A percentile compares a stretch with the other conserved stretches of the same genome.
Evolutionary conservation across 176 grass and related monocot species (phyloP).

Genomic region (Oryza punctata): DNA sequence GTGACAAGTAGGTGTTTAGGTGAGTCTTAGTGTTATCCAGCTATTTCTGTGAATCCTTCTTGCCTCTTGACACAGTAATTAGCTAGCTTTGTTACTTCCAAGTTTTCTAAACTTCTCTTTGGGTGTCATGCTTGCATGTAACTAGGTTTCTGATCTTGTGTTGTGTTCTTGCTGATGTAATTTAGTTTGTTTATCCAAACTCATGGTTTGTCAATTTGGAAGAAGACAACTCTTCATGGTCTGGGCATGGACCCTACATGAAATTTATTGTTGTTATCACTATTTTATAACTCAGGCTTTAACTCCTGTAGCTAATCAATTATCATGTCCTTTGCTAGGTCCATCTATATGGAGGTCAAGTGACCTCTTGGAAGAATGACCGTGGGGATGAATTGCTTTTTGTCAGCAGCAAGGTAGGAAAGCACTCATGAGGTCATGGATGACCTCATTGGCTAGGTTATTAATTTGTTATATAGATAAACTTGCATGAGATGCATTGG

Average conservation of each 20-base stretch:
- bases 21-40: constrained; percentile 27
- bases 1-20: constrained; percentile 21
- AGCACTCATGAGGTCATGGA: constrained; percentile 27
- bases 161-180: constrained; percentile 1
- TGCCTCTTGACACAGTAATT: background rate
- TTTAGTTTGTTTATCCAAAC: background rate
- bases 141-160: constrained; percentile 2
- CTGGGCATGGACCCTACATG: constrained; percentile 1
- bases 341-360: constrained; percentile 74
- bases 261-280: constrained; percentile 12
- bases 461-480: constrained; percentile 22
- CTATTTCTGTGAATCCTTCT: constrained; percentile 14
- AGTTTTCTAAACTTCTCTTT: constrained; percentile 14
- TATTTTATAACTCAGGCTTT: constrained; percentile 16
- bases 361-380: constrained; percentile 85
- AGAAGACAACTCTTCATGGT: constrained; percentile 20
- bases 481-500: constrained; percentile 16
- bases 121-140: background rate
- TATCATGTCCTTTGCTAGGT: constrained; percentile 48
- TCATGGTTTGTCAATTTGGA: background rate
- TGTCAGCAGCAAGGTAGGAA: constrained; percentile 68
- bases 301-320: constrained; percentile 27
- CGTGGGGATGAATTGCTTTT: constrained; percentile 76
- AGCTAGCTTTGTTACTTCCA: background rate
- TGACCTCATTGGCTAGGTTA: constrained; percentile 31